Evolutionary conservation across 331 rosid species (phyloP).

Genomic region (Acacia concinna): DNA sequence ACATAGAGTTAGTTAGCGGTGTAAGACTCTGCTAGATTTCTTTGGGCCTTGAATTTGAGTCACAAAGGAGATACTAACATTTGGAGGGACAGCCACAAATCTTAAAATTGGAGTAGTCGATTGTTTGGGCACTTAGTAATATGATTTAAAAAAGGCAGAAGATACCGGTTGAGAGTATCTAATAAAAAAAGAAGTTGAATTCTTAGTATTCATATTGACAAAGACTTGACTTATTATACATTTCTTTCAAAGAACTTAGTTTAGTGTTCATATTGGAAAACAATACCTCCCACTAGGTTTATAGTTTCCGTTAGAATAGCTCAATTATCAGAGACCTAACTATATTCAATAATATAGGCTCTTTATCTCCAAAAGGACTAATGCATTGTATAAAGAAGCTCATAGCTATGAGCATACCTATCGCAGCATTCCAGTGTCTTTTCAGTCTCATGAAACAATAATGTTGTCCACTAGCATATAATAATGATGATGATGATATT

Average conservation of each 20-base stretch:
- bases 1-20: no score
- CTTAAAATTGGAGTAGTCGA: no score
- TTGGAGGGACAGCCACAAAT: no score
- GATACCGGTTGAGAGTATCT: no score
- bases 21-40: no score
- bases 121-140: no score
- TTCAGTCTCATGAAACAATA: slow-evolving; percentile 31
- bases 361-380: slow-evolving; percentile 12
- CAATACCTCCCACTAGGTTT: background rate
- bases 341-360: slow-evolving; percentile 12
- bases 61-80: no score
- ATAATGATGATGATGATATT: background rate
- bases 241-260: background rate
- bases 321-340: background rate
- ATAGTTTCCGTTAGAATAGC: slow-evolving; percentile 1
- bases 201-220: no score
- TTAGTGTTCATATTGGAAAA: background rate
- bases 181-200: no score
- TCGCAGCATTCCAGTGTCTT: background rate
- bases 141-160: no score
- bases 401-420: slow-evolving; percentile 33
- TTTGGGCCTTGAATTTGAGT: no score
- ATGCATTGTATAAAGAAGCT: background rate
- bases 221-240: background rate
- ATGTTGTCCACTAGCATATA: slow-evolving; percentile 38